Evolutionary conservation across 768 basidiomycete species (phyloP).

Genomic region (Collybiopsis luxurians): DNA sequence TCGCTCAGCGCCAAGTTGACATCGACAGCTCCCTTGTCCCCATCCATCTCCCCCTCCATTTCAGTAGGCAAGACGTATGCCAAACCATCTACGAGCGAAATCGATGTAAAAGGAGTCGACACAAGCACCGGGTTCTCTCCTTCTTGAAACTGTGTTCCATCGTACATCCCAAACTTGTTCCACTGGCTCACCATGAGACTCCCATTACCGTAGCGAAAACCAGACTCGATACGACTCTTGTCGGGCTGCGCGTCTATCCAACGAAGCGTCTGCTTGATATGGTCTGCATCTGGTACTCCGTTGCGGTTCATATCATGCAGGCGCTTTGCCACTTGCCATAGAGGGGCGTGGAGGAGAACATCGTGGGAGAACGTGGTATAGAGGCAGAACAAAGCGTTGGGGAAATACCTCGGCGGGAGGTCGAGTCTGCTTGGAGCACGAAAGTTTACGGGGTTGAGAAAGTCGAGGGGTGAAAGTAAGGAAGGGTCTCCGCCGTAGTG

Average conservation of each 20-base stretch:
- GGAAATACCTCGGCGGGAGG: constrained; percentile 11
- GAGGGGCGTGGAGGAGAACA: constrained; percentile 11
- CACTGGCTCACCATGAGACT: constrained; percentile 18
- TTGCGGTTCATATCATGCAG: constrained; percentile 15
- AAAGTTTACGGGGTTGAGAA: constrained; percentile 16
- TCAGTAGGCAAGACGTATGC: constrained; percentile 14
- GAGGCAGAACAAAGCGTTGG: constrained; percentile 10
- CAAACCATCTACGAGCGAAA: constrained; percentile 16
- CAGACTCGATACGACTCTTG: not conserved
- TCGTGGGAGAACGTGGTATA: constrained; percentile 8
- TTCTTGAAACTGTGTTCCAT: constrained; percentile 11
- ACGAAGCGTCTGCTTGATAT: constrained; percentile 8
- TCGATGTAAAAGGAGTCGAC: constrained; percentile 17
- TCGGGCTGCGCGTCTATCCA: constrained; percentile 18
- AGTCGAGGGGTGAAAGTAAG: constrained; percentile 14
- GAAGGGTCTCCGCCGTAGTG: constrained; percentile 6
- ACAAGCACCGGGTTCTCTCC: constrained; percentile 11
- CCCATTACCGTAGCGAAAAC: constrained; percentile 15
- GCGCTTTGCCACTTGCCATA: constrained; percentile 16
- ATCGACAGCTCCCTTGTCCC: constrained; percentile 15
- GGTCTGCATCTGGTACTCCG: not conserved
- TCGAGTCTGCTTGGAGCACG: constrained; percentile 8
- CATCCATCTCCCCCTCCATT: constrained; percentile 6
- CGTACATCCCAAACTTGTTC: constrained; percentile 20
- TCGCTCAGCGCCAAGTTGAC: constrained; percentile 14